Conservation (phyloP, 768 basidiomycete genomes). For the Auricularia cornea region DNA sequence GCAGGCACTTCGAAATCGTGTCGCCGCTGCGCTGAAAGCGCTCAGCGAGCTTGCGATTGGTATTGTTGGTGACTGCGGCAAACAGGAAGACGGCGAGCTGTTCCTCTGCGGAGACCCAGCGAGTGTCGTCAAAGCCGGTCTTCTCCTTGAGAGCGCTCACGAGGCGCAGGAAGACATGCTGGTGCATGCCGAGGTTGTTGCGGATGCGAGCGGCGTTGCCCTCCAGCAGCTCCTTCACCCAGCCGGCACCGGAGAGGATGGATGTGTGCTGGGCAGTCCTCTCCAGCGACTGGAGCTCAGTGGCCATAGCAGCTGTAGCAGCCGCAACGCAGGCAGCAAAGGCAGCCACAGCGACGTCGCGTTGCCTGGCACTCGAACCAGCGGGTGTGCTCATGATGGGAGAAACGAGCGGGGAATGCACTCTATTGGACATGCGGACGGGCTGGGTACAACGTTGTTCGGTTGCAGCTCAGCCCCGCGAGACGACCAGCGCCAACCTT, state of each 20-base stretch:
- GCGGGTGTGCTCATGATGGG: no score
- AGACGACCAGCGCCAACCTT: no score
- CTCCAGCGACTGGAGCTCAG: neutral
- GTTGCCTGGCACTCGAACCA: no score
- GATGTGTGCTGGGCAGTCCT: constrained; percentile 10
- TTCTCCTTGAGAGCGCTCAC: constrained; percentile 14
- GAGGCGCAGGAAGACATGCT: constrained; percentile 22
- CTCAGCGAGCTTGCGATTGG: constrained; percentile 23
- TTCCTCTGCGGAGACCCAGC: constrained; percentile 24
- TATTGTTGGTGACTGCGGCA: constrained; percentile 19
- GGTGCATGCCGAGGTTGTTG: constrained; percentile 20
- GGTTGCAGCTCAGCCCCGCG: no score
- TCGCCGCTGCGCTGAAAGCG: constrained; percentile 30
- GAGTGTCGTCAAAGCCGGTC: constrained; percentile 14
- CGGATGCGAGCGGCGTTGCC: constrained; percentile 13
- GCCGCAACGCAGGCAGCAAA: no score
- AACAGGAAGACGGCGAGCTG: constrained; percentile 32
- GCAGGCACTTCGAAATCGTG: constrained; percentile 23
- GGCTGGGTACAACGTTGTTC: no score
- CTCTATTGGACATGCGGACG: no score
- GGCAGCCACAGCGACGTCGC: no score
- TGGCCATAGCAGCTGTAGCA: neutral
- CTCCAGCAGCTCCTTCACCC: constrained; percentile 15
- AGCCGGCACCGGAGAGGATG: constrained; percentile 14
- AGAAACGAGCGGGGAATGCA: no score